A percentile compares a stretch with the other conserved stretches of the same genome.
phyloP scores from a whole-genome alignment of 2,329 filamentous ascomycete genomes.

The Capronia epimyces region DNA sequence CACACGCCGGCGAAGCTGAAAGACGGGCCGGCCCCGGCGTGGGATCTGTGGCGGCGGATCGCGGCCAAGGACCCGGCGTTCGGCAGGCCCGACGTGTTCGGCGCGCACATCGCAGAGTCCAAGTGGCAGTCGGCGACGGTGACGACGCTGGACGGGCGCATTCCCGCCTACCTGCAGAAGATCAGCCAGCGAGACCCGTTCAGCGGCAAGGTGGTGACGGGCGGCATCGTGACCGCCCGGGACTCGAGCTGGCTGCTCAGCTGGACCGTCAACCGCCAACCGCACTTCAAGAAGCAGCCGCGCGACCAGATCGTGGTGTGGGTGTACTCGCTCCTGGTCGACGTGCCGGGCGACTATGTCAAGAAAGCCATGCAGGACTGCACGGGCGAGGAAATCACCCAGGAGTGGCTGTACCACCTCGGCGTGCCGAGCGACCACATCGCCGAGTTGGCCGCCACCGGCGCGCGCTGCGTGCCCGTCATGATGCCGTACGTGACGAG shows the following conservation, averaged over 20 bases:
- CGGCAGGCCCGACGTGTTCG: slow-evolving; percentile 41
- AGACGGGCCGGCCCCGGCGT: slow-evolving; percentile 38
- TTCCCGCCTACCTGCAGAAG: slow-evolving; percentile 30
- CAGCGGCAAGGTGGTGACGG: slow-evolving; percentile 33
- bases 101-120: slow-evolving; percentile 35
- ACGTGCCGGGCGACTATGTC: slow-evolving; percentile 35
- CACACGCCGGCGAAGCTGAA: slow-evolving; percentile 29
- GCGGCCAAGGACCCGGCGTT: slow-evolving; percentile 35
- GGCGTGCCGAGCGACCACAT: slow-evolving; percentile 34
- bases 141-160: slow-evolving; percentile 29
- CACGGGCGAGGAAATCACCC: slow-evolving; percentile 39
- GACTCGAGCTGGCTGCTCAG: slow-evolving; percentile 41
- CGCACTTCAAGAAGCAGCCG: slow-evolving; percentile 39
- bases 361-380: slow-evolving; percentile 41
- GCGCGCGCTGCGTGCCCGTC: slow-evolving; percentile 33
- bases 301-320: slow-evolving; percentile 36
- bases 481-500: slow-evolving; percentile 41
- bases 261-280: slow-evolving; percentile 40
- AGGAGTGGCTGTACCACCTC: slow-evolving; percentile 38
- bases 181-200: slow-evolving; percentile 33
- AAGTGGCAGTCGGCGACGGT: slow-evolving; percentile 41
- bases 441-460: slow-evolving; percentile 30
- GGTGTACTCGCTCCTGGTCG: slow-evolving; percentile 41
- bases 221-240: slow-evolving; percentile 37
- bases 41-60: slow-evolving; percentile 41